Conservation (phyloP, 2,329 filamentous ascomycete species). For the Nemania bipapillata region DNA sequence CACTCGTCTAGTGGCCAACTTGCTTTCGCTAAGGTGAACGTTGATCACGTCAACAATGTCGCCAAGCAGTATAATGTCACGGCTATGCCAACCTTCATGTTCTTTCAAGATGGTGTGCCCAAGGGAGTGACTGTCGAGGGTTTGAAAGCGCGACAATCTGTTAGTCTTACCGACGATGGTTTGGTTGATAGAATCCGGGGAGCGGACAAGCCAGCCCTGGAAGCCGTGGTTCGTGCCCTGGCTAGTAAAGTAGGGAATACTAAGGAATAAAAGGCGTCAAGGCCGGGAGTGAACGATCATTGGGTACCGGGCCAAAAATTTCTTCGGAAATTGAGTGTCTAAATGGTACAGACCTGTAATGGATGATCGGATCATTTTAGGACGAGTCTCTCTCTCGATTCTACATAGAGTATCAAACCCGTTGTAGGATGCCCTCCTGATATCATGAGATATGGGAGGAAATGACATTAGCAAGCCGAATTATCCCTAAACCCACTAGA, state of each 20-base stretch:
- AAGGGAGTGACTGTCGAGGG: slow-evolving; percentile 22
- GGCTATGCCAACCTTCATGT: slow-evolving; percentile 67
- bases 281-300: too few relatives aligned
- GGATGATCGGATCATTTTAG: too few relatives aligned
- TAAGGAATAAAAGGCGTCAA: not conserved
- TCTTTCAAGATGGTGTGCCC: slow-evolving; percentile 61
- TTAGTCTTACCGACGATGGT: slow-evolving; percentile 2
- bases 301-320: too few relatives aligned
- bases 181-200: slow-evolving; percentile 25
- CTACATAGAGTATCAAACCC: too few relatives aligned
- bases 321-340: too few relatives aligned
- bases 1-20: slow-evolving; percentile 54
- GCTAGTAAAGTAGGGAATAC: slow-evolving; percentile 6
- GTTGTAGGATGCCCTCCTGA: too few relatives aligned
- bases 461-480: too few relatives aligned
- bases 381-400: too few relatives aligned
- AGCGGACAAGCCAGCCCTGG: slow-evolving; percentile 26
- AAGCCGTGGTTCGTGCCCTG: slow-evolving; percentile 26
- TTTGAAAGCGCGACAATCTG: slow-evolving; percentile 4
- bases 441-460: too few relatives aligned
- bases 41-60: slow-evolving; percentile 62
- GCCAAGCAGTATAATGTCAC: slow-evolving; percentile 61
- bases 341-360: too few relatives aligned
- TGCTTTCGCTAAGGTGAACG: slow-evolving; percentile 67
- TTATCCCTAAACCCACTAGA: too few relatives aligned